phyloP scores from a whole-genome alignment of 768 basidiomycete species.

The Tricholomella constricta region DNA sequence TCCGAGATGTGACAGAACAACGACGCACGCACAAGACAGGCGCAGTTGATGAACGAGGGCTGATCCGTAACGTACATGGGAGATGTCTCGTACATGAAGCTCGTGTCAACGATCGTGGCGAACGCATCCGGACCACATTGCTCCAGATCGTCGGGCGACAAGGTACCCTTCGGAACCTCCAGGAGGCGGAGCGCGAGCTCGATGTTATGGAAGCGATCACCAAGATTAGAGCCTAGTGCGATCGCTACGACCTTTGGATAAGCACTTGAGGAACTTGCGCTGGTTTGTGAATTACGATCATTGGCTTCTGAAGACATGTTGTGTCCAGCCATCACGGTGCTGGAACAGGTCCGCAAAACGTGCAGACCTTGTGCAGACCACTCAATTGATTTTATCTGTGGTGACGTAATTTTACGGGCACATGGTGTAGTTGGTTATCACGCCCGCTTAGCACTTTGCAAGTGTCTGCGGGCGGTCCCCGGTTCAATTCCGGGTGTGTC shows the following conservation, averaged over 20 bases:
- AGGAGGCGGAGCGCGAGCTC: constrained; percentile 74
- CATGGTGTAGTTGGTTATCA: constrained; percentile 36
- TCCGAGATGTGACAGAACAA: not conserved
- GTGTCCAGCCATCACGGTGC: too few species aligned
- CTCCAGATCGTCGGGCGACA: constrained; percentile 19
- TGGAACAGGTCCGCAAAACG: too few species aligned
- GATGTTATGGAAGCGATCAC: constrained; percentile 83
- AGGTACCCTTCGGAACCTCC: constrained; percentile 45
- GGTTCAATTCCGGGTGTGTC: constrained; percentile 34
- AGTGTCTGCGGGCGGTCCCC: constrained; percentile 26
- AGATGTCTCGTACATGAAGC: constrained; percentile 89
- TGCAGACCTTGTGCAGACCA: too few species aligned
- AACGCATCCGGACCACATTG: constrained; percentile 20
- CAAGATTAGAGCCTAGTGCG: constrained; percentile 89
- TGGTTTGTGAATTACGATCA: too few species aligned
- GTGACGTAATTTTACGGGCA: too few species aligned
- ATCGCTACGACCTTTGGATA: constrained; percentile 60
- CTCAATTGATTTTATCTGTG: too few species aligned
- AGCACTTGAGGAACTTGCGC: too few species aligned
- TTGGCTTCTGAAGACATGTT: too few species aligned
- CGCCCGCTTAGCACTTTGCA: constrained; percentile 28
- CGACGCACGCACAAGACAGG: constrained; percentile 73
- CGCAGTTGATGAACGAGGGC: constrained; percentile 85
- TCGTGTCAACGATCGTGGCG: constrained; percentile 66
- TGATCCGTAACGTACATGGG: constrained; percentile 98